Evolutionary conservation across 176 grass and related monocot genomes (phyloP).

Genomic region (Chrysopogon serrulatus): DNA sequence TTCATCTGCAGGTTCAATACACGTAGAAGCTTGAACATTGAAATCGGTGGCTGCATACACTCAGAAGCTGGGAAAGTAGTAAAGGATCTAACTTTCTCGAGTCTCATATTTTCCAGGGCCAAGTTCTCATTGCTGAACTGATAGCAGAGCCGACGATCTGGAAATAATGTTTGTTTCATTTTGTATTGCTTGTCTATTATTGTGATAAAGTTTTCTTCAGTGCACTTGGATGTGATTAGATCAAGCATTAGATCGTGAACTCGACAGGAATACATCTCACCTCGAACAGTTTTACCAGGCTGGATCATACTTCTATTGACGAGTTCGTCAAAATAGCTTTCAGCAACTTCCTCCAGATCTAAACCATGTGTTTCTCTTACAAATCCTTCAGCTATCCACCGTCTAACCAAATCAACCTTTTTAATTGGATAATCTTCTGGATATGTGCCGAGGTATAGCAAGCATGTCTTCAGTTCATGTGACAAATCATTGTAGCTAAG

Average conservation of each 20-base stretch:
- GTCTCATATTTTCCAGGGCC: not conserved
- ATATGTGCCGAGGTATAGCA: not conserved
- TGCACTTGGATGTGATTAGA: slow-evolving; percentile 10
- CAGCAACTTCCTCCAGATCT: not conserved
- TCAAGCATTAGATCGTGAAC: slow-evolving; percentile 24
- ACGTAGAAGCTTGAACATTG: not conserved
- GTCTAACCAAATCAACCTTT: not conserved
- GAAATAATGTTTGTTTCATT: not conserved
- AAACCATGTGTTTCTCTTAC: not conserved
- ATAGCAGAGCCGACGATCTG: not conserved
- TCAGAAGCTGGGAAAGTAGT: not conserved
- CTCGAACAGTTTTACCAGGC: not conserved
- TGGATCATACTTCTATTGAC: slow-evolving; percentile 14
- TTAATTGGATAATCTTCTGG: not conserved
- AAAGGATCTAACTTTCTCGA: not conserved
- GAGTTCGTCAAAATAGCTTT: slow-evolving; percentile 12
- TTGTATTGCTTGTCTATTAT: not conserved
- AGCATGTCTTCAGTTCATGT: not conserved
- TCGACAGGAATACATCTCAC: not conserved
- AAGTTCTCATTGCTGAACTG: not conserved
- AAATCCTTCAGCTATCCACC: slow-evolving; percentile 28
- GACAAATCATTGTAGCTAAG: slow-evolving; percentile 5
- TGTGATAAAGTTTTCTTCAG: slow-evolving; percentile 19
- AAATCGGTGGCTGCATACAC: not conserved
- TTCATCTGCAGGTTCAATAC: not conserved